Evolutionary conservation across 2,329 filamentous ascomycete species (phyloP), one percentile per base, ranked within the genome.

Genomic region (Orbilia quercus): DNA sequence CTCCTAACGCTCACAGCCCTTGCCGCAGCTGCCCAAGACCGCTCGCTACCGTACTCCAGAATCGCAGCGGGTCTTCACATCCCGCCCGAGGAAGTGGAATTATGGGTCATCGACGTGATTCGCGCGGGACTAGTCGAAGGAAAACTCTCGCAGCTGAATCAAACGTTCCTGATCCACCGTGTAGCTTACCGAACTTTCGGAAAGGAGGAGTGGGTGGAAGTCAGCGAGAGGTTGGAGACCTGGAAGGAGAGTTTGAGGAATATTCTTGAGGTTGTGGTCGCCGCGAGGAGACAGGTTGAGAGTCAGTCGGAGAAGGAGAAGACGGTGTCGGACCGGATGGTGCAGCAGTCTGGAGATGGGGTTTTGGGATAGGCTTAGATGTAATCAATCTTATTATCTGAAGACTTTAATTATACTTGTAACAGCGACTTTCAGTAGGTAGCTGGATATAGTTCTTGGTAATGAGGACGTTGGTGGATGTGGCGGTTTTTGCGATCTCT

Each of bases 51-150:
- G 74, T 99, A 99, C 83, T 85, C 86, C 76, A 87, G 87, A 79
- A 97, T 99, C 80, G 87, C 90, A 76, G 90, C 90, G 80, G 90
- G 92, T 4, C 88, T 99, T 50, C 90, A 95, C 82, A 89, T 99
- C 64, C 88, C 91, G 48, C 80, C 83, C 50, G 89, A 91, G 76
- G 92, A 98, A 75, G 92, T 98, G 44, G 95, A 99, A 85, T 90
- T 94, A 86, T 99, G 95, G 95, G 92, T 96, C 77, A 99, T 99
- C 79, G 95, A 99, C 81, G 93, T 96, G 77, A 97, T 99, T 82
- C 91, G 95, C 77, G 92, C 93, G 51, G 92, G 93, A 34, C 88
- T 99, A 38, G 91, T 99, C 58, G 95, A 99, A 84, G 95, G 95
- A 80, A 96, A 96, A 83, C 88, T 99, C 77, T 95, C 91, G 70